Evolutionary conservation across 352 stramenopile species (phyloP).

Genomic region (Phytophthora niederhauseri): DNA sequence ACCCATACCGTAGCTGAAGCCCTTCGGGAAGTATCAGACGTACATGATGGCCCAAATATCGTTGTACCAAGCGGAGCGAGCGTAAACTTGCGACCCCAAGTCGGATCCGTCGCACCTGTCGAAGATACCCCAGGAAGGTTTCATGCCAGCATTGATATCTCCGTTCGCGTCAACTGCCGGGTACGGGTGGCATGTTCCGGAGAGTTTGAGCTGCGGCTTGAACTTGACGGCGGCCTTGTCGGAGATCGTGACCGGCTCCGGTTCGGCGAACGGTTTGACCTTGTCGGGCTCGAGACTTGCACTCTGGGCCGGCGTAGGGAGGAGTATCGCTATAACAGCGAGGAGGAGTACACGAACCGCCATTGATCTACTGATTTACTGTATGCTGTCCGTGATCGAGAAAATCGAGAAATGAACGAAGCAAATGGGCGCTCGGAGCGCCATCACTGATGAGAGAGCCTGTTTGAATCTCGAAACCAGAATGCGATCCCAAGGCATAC

Average conservation of each 20-base stretch:
- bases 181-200: neutral
- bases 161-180: neutral
- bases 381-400: too few species aligned
- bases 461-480: too few species aligned
- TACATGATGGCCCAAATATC: neutral
- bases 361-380: too few species aligned
- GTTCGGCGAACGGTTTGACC: neutral
- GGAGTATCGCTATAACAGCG: neutral
- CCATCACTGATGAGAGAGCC: too few species aligned
- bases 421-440: too few species aligned
- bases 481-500: too few species aligned
- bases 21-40: neutral
- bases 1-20: neutral
- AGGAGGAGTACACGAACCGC: neutral
- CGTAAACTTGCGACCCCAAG: neutral
- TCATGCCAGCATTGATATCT: neutral
- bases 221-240: neutral
- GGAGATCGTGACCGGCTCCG: constrained; percentile 9
- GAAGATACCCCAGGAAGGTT: neutral
- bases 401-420: too few species aligned
- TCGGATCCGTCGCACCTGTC: too few species aligned
- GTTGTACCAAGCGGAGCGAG: neutral
- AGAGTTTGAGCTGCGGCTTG: neutral
- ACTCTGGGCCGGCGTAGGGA: neutral
- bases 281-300: neutral